Conservation (phyloP, 2,329 filamentous ascomycete genomes). For the Penicillium sp. region DNA sequence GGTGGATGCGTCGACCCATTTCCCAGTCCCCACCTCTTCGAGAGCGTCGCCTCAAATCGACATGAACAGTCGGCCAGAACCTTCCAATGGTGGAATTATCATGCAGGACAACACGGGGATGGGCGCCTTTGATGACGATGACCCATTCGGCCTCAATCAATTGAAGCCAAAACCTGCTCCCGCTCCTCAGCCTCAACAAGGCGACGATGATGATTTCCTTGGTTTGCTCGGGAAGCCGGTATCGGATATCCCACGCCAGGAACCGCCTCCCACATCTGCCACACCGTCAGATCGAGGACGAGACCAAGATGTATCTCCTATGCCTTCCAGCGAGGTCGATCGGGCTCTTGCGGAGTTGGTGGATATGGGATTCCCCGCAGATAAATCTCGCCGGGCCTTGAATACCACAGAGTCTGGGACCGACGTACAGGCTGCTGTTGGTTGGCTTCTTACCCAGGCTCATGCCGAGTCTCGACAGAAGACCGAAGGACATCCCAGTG, state of each 20-base stretch:
- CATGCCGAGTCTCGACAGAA: slow-evolving; percentile 79
- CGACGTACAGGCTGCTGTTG: slow-evolving; percentile 81
- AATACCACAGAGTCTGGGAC: slow-evolving; percentile 74
- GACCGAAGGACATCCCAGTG: slow-evolving; percentile 36
- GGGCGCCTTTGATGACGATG: slow-evolving; percentile 63
- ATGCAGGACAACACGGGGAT: slow-evolving; percentile 21
- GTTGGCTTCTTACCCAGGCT: slow-evolving; percentile 86
- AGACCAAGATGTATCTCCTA: slow-evolving; percentile 18
- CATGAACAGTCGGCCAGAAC: slow-evolving; percentile 9
- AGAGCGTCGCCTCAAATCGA: slow-evolving; percentile 26
- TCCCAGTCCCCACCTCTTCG: slow-evolving; percentile 46
- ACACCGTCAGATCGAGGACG: slow-evolving; percentile 10
- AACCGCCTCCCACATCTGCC: slow-evolving; percentile 23
- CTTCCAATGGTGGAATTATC: slow-evolving; percentile 13
- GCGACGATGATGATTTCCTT: slow-evolving; percentile 62
- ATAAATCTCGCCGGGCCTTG: slow-evolving; percentile 77
- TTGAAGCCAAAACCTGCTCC: slow-evolving; percentile 55
- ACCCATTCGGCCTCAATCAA: slow-evolving; percentile 78
- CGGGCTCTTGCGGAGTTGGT: slow-evolving; percentile 82
- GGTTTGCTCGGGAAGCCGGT: slow-evolving; percentile 60
- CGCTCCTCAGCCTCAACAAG: slow-evolving; percentile 43
- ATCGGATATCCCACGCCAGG: slow-evolving; percentile 45
- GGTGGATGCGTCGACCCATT: slow-evolving; percentile 59
- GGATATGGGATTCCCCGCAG: slow-evolving; percentile 88
- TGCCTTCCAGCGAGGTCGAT: slow-evolving; percentile 58